These are phyloP conservation scores for Calamus simplicifolius DNA, from an alignment of 176 grass and related monocot species.

Conservation along the genomic window DNA sequence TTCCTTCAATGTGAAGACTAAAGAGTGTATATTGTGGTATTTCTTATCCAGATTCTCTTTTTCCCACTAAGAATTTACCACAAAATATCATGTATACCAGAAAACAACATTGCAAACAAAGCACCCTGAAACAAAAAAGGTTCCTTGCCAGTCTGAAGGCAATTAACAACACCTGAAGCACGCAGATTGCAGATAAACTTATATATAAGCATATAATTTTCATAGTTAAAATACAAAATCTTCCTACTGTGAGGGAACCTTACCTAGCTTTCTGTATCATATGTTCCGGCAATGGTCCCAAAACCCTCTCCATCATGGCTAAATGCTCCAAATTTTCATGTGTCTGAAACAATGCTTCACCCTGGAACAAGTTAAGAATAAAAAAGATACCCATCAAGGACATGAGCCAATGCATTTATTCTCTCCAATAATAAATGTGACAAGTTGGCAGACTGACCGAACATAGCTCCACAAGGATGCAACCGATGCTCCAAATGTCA, in stretches of 20 bases:
- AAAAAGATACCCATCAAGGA: slow-evolving; percentile 1
- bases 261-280: slow-evolving; percentile 85
- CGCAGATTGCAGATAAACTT: neutral
- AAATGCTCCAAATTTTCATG: slow-evolving; percentile 93
- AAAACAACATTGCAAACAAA: too few species aligned
- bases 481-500: slow-evolving; percentile 91
- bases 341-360: slow-evolving; percentile 88
- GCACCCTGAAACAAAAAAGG: too few species aligned
- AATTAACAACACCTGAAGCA: too few species aligned
- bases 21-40: too few species aligned
- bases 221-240: too few species aligned
- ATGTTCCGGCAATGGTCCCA: slow-evolving; percentile 68
- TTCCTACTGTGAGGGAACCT: neutral
- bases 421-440: too few species aligned
- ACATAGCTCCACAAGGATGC: slow-evolving; percentile 83
- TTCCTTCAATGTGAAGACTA: too few species aligned
- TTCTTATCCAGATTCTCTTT: too few species aligned
- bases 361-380: slow-evolving; percentile 34
- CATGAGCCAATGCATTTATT: neutral
- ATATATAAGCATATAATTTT: neutral
- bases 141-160: too few species aligned
- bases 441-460: slow-evolving; percentile 39
- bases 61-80: too few species aligned
- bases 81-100: too few species aligned
- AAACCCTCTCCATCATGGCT: slow-evolving; percentile 96